Evolutionary conservation across 306 rosid species (phyloP), one percentile per base, ranked within the genome.

Genomic region (Vigna reflexopilosa): DNA sequence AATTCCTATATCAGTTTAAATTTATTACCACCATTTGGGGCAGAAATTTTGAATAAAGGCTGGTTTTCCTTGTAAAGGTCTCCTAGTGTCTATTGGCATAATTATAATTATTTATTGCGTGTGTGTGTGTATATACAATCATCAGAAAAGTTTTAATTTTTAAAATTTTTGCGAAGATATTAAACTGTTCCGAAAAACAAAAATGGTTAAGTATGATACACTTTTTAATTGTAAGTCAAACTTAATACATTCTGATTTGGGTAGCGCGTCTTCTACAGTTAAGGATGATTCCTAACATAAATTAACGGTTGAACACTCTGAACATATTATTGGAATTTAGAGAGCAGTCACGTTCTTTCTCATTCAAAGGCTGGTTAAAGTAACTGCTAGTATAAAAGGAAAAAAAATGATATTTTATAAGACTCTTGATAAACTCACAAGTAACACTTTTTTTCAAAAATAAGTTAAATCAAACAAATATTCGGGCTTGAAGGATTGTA

Each of bases 401-500:
- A 40, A 40, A 2, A 1, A 30, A 30, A 40, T 1, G 45, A 7
- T 40, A 2, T 40, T 40, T 40, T 6, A 38, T 0, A 38, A 6
- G 2, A 6, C 9, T 42, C 9, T 30, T 4, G 13, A 42, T 9
- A 42, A 42, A 42, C 6, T 9, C 5, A 55, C 17, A 16, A 52
- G 3, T 1, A 17, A 17, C 2, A 17, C 6, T 50, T 50, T 50
- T 50, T 11, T 1, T 50, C 7, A 5, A 51, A 51, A 16, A 0
- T 5, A 17, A 9, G 16, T 56, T 20, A 56, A 56, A 22, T 56
- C 1, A 56, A 22, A 56, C 36, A 50, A 44, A 67, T 17, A n/a
- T 4, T 16, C 42, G 5, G 67, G n/a, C 51, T 40, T 64, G 50
- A 63, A 51, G 72, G 73, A n/a, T n/a, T n/a, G 69, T 20, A 17